A percentile compares a stretch with the other conserved stretches of the same genome.
Conservation (phyloP, 192 early-diverging fungal genomes). For the Spinellus fusiger region DNA sequence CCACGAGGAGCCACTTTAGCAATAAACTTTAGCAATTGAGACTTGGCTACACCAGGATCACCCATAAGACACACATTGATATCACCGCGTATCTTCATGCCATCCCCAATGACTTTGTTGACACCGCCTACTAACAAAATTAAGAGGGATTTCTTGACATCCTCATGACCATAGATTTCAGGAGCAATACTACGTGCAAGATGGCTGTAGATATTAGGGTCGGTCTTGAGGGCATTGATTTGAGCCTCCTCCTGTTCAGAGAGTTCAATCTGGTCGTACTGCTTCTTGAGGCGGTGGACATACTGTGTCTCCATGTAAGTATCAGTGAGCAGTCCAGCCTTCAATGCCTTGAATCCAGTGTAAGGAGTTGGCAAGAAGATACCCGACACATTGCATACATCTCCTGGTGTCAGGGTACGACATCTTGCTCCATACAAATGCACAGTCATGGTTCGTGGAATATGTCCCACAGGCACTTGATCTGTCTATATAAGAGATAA, state of each 20-base stretch:
- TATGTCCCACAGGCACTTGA: slow-evolving; percentile 98
- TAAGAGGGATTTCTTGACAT: slow-evolving; percentile 88
- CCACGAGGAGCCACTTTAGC: slow-evolving; percentile 91
- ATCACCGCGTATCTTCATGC: slow-evolving; percentile 96
- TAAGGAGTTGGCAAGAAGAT: slow-evolving; percentile 90
- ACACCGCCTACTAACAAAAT: slow-evolving; percentile 78
- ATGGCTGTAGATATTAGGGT: slow-evolving; percentile 71
- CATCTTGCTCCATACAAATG: slow-evolving; percentile 78
- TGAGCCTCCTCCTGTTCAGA: slow-evolving; percentile 46
- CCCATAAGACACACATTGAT: slow-evolving; percentile 98
- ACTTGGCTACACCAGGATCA: slow-evolving; percentile 98
- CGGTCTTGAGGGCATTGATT: slow-evolving; percentile 51
- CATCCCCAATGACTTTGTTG: slow-evolving; percentile 78
- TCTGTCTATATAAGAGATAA: slow-evolving; percentile 59
- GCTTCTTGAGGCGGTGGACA: slow-evolving; percentile 82
- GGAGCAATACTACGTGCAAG: slow-evolving; percentile 78
- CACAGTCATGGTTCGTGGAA: slow-evolving; percentile 93
- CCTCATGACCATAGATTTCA: slow-evolving; percentile 89
- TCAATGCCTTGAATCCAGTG: slow-evolving; percentile 84
- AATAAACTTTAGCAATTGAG: slow-evolving; percentile 93
- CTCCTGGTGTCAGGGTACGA: slow-evolving; percentile 82
- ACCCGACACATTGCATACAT: slow-evolving; percentile 77
- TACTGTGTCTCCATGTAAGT: slow-evolving; percentile 91
- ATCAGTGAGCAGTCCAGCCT: slow-evolving; percentile 89
- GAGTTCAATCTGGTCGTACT: slow-evolving; percentile 79